A percentile compares a stretch with the other conserved stretches of the same genome.
Conservation (phyloP, 768 basidiomycete genomes). For the Xerocomellus chrysenteron region DNA sequence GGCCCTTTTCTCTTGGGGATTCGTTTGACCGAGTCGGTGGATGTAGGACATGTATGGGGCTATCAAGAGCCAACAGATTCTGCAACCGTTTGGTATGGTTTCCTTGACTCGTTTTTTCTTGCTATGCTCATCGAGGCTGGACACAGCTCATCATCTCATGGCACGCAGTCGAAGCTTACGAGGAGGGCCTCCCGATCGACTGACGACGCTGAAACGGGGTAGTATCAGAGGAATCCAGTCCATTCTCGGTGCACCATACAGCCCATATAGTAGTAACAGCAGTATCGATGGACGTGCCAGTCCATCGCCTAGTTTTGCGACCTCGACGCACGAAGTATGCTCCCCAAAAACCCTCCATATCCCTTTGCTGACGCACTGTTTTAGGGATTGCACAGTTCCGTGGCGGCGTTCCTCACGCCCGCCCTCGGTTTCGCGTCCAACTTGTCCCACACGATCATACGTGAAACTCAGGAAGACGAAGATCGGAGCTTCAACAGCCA, state of each 20-base stretch:
- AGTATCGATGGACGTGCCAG: constrained; percentile 88
- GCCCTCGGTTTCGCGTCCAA: constrained; percentile 97
- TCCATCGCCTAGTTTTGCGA: constrained; percentile 89
- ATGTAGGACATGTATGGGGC: constrained; percentile 90
- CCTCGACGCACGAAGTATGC: constrained; percentile 79
- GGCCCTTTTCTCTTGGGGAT: not conserved
- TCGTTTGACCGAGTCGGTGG: not conserved
- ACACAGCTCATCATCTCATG: constrained; percentile 41
- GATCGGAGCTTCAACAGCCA: constrained; percentile 65
- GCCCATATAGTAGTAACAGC: constrained; percentile 83
- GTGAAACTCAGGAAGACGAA: constrained; percentile 89
- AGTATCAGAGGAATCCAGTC: constrained; percentile 88
- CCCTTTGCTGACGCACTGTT: constrained; percentile 12
- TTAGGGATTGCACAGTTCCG: constrained; percentile 60
- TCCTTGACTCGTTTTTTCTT: constrained; percentile 45
- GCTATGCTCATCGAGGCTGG: constrained; percentile 58
- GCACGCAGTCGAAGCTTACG: constrained; percentile 72
- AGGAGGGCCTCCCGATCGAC: constrained; percentile 62
- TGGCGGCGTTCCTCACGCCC: constrained; percentile 71
- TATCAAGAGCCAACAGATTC: constrained; percentile 86
- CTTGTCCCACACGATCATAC: constrained; percentile 93
- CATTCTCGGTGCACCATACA: constrained; percentile 67
- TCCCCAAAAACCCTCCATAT: not conserved
- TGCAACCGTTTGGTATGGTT: constrained; percentile 68
- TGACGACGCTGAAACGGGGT: constrained; percentile 80